Evolutionary conservation across 768 basidiomycete species (phyloP).

Genomic region (Leucosporidium yakuticum): DNA sequence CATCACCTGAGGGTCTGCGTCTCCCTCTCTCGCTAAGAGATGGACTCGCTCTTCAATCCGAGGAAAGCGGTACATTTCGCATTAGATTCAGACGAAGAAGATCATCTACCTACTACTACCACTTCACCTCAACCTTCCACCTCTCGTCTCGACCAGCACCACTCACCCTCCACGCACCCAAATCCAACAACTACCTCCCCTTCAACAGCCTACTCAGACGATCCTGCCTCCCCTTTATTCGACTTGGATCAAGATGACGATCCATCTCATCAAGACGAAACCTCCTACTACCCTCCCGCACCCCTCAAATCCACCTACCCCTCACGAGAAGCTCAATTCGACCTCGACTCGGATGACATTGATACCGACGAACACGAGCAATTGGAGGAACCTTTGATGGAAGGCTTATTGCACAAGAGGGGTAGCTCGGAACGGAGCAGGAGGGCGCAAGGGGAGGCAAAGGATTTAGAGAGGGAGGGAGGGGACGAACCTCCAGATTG

Average conservation of each 20-base stretch:
- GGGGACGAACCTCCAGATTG: constrained; percentile 28
- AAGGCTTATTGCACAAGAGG: constrained; percentile 25
- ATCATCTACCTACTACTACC: not conserved
- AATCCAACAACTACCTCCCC: not conserved
- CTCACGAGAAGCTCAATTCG: constrained; percentile 48
- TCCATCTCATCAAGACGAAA: not conserved
- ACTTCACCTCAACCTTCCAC: not conserved
- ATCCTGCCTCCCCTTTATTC: not conserved
- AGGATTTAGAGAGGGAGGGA: constrained; percentile 49
- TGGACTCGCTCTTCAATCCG: not conserved
- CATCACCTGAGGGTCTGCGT: too few species aligned
- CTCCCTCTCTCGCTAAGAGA: too few species aligned
- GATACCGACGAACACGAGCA: constrained; percentile 48
- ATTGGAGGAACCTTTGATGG: constrained; percentile 25
- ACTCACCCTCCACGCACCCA: constrained; percentile 7
- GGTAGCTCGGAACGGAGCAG: constrained; percentile 15
- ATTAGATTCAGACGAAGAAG: not conserved
- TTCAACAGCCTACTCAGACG: not conserved
- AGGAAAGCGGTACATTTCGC: not conserved
- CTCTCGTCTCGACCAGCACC: constrained; percentile 3
- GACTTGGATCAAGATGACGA: constrained; percentile 1
- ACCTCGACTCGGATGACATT: constrained; percentile 74
- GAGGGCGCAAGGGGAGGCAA: constrained; percentile 15
- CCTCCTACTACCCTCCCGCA: constrained; percentile 20
- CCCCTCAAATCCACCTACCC: constrained; percentile 26